Percentiles rank a stretch among this genome's conserved stretches.
phyloP scores from a whole-genome alignment of 306 rosid genomes.

The Quercus rubra region DNA sequence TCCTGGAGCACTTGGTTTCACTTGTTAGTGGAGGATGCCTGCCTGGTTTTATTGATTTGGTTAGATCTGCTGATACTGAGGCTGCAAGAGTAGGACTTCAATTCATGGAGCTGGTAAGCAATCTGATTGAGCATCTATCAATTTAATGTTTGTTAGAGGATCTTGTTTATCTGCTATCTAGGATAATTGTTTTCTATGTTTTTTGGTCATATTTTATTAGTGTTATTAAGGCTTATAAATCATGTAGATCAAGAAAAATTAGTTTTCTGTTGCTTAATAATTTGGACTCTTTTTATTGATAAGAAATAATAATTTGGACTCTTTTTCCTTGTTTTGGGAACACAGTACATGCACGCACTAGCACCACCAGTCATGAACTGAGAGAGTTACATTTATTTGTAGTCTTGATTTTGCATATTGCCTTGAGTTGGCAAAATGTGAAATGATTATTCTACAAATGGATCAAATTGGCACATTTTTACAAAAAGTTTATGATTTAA shows the following conservation, averaged over 20 bases:
- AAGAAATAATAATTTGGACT: neutral
- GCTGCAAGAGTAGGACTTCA: slow-evolving; percentile 93
- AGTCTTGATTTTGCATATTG: neutral
- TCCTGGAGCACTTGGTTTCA: slow-evolving; percentile 71
- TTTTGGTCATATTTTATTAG: neutral
- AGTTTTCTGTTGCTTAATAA: too few relatives aligned
- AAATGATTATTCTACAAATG: neutral
- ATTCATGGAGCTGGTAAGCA: slow-evolving; percentile 82
- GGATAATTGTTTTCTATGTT: neutral
- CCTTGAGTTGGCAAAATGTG: neutral
- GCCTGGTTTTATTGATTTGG: slow-evolving; percentile 76
- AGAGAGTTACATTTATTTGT: neutral
- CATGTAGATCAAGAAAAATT: neutral
- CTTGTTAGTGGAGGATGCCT: slow-evolving; percentile 80
- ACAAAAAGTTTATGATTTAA: neutral
- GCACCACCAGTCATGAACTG: neutral
- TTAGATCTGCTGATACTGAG: slow-evolving; percentile 80
- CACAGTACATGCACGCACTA: neutral
- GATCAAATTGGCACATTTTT: neutral
- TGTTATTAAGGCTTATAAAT: neutral
- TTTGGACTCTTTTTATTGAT: neutral
- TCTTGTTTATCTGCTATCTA: neutral
- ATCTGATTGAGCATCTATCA: slow-evolving; percentile 5
- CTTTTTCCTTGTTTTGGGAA: neutral
- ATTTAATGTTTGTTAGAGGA: neutral